These are phyloP conservation scores for Polygonum aviculare DNA, from an alignment of 148 eudicot genomes.

Conservation along the genomic window DNA sequence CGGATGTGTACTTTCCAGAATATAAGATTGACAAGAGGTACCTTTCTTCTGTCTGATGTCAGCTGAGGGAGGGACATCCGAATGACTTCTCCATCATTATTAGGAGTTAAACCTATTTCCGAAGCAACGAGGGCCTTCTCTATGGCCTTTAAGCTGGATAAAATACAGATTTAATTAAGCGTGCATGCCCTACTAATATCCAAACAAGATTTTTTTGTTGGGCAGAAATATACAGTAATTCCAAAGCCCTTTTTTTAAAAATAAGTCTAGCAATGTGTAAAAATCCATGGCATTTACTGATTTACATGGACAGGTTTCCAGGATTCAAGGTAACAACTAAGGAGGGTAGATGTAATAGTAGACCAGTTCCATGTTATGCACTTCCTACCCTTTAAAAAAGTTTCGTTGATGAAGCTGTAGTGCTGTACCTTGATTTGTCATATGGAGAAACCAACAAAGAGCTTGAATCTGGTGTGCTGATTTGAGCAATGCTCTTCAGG, in stretches of 20 bases:
- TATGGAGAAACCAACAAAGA: constrained; percentile 79
- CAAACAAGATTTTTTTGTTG: background rate
- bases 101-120: constrained; percentile 77
- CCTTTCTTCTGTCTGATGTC: constrained; percentile 95
- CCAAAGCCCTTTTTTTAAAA: background rate
- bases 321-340: background rate
- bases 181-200: background rate
- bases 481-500: constrained; percentile 92
- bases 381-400: background rate
- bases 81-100: constrained; percentile 89
- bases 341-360: background rate
- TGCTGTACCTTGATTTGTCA: constrained; percentile 91
- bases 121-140: constrained; percentile 93
- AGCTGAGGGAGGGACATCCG: constrained; percentile 77
- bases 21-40: constrained; percentile 15
- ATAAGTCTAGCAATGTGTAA: background rate
- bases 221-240: background rate
- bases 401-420: constrained; percentile 21
- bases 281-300: background rate
- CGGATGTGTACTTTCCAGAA: background rate
- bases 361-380: background rate
- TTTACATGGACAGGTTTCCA: background rate
- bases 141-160: constrained; percentile 78
- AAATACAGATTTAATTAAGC: background rate
- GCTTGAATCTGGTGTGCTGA: constrained; percentile 81